Base-by-base conservation (phyloP, 176 grass and related monocot species). In the Carex littledalei region DNA sequence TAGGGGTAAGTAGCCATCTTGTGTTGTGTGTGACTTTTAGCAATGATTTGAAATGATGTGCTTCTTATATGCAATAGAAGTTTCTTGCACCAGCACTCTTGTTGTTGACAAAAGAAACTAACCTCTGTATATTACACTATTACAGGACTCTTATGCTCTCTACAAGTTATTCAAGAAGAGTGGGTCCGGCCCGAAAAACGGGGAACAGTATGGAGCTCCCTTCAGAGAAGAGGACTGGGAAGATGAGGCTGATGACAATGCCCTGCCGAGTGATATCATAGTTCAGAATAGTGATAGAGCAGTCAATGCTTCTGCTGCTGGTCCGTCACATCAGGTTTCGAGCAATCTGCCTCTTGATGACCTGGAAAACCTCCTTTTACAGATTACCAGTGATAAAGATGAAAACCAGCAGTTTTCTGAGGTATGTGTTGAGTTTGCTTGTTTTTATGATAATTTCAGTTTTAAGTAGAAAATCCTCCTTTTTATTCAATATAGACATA, bases 151-250 rank as follows among this genome's bases (percentile, higher is more conserved):
- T 21, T 98, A 77, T 86, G 95, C 93, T 31, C 93, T 98, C 34
- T 98, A 98, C 83, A 98, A 98, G 86, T 55, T 98, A 45, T 98
- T 98, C 87, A 90, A 91, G 85, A 98, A 98, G 91, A 95, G 95
- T 37, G 95, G 95, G 11, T 79, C 47, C 13, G 95, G 95, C 45
- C 95, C 95, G 15, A 95, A 98, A 85, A 95, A 98, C 69, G 95
- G 95, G 59, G 95, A 98, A 81, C 93, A 98, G 85, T 98, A 98
- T 86, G 95, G 95, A 59, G 95, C 95, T 14, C 91, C 88, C 35
- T 98, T 95, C 72, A 84, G 84, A 37, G 95, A 98, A 86, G 95
- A 98, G 89, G 93, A 98, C 39, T 98, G 95, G 95, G 76, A 87
- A 26, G 88, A 90, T 20, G 86, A 92, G 77, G 89, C 60, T 17